A percentile compares a stretch with the other conserved stretches of the same genome.
Evolutionary conservation across 148 eudicot species (phyloP).

Genomic region (Fagopyrum esculentum): DNA sequence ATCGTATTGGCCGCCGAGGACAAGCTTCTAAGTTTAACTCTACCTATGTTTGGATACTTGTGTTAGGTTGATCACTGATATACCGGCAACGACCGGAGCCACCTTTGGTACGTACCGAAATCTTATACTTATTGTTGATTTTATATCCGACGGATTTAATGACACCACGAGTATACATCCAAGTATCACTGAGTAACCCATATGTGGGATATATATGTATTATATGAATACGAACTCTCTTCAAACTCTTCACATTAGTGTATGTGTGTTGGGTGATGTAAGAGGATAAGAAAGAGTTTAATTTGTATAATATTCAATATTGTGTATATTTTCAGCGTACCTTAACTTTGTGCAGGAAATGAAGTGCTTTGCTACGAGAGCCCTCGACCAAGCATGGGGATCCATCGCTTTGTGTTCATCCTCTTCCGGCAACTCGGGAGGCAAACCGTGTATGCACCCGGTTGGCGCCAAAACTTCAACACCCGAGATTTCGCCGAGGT

Average conservation of each 20-base stretch:
- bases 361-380: constrained; percentile 46
- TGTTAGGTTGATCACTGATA: background rate
- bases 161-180: no score
- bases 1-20: no score
- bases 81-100: constrained; percentile 2
- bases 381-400: constrained; percentile 42
- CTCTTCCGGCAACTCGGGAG: constrained; percentile 38
- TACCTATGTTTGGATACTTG: background rate
- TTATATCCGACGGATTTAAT: no score
- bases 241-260: background rate
- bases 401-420: constrained; percentile 42
- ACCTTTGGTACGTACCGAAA: background rate
- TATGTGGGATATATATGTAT: no score
- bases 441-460: constrained; percentile 45
- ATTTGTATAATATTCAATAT: no score
- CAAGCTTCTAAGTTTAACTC: no score
- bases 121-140: background rate
- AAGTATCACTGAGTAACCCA: no score
- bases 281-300: no score
- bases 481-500: constrained; percentile 49
- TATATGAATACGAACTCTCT: no score
- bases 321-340: no score
- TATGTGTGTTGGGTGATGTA: no score
- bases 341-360: constrained; percentile 21
- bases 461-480: constrained; percentile 51